Percentiles rank a stretch among this genome's conserved stretches.
Evolutionary conservation across 225 moss, liverwort and hornwort species (phyloP).

Genomic region (Lunularia cruciata): DNA sequence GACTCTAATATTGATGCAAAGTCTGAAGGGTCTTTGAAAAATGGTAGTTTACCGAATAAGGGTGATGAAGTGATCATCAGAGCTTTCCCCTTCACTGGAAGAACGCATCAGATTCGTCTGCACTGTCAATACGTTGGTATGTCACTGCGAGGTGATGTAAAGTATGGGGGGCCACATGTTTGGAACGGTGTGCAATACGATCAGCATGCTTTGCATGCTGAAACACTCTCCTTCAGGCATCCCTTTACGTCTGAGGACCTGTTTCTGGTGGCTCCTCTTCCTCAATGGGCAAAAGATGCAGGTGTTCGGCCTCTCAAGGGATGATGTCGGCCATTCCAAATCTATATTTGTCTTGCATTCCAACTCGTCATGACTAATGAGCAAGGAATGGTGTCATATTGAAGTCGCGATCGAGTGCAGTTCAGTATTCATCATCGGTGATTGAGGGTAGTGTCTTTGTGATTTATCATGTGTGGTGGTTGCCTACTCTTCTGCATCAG

Average conservation of each 20-base stretch:
- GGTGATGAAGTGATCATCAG: constrained; percentile 60
- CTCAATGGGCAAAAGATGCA: constrained; percentile 67
- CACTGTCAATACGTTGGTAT: constrained; percentile 87
- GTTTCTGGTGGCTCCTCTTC: constrained; percentile 63
- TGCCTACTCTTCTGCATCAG: no score
- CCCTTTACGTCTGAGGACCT: constrained; percentile 66
- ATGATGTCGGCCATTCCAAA: no score
- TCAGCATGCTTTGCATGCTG: constrained; percentile 83
- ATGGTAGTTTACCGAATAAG: background rate
- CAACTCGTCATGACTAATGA: no score
- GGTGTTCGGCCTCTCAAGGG: constrained; percentile 40
- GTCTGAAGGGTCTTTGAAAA: constrained; percentile 5
- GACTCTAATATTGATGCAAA: background rate
- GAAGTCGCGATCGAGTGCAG: no score
- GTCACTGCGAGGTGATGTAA: constrained; percentile 80
- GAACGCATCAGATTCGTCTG: constrained; percentile 95
- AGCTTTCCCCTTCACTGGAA: constrained; percentile 82
- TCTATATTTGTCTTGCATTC: no score
- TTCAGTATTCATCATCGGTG: no score
- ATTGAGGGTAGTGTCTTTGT: no score
- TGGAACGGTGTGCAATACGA: constrained; percentile 62
- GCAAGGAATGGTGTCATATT: no score
- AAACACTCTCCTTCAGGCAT: constrained; percentile 79
- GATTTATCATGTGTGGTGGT: no score
- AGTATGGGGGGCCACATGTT: constrained; percentile 85